Evolutionary conservation across 352 stramenopile species (phyloP), one percentile per base, ranked within the genome.

Genomic region (Globisporangium canariense): DNA sequence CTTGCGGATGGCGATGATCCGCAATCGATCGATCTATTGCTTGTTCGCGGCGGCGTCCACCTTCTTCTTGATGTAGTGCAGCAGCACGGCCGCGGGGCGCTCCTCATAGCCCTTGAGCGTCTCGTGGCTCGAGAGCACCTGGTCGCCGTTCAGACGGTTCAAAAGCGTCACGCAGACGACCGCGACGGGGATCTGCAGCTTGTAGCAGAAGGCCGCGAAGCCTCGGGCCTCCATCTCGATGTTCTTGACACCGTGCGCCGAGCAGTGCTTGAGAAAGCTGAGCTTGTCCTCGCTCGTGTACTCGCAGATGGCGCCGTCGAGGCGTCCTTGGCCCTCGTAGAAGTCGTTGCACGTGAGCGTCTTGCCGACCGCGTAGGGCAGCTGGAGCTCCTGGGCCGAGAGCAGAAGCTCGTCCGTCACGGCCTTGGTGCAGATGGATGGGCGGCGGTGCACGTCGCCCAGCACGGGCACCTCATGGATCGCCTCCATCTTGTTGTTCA

Each of bases 311-410:
- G 86, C 83, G 38, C 86, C 86, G 40, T 94, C 86, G n/a, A 94
- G 70, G 18, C 86, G 86, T 40, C 86, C 86, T 59, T 94, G 86
- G 46, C 80, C 85, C 50, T 93, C 85, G 72, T 94, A 94, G 45
- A 94, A 94, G 68, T 91, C 86, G 69, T 94, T 86, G 73, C 82
- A 90, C 50, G 77, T 90, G 41, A 94, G 78, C 51, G 86, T 94
- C 74, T 94, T 94, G 63, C 86, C 83, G 49, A 89, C 71, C 4
- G 76, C 74, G 64, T 86, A 81, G n/a, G 78, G 78, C 41, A 91
- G 36, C 2, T 58, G 70, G 51, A 89, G 64, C 22, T 86, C 70
- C 30, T 82, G 65, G n/a, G 81, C 79, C 0, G 77, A 70, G 4
- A 65, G 51, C 18, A 77, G 69, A 56, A 94, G 76, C 45, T 88